Evolutionary conservation across 139 green algal genomes (phyloP), one percentile per base, ranked within the genome.

Genomic region (Chlorella sp.): DNA sequence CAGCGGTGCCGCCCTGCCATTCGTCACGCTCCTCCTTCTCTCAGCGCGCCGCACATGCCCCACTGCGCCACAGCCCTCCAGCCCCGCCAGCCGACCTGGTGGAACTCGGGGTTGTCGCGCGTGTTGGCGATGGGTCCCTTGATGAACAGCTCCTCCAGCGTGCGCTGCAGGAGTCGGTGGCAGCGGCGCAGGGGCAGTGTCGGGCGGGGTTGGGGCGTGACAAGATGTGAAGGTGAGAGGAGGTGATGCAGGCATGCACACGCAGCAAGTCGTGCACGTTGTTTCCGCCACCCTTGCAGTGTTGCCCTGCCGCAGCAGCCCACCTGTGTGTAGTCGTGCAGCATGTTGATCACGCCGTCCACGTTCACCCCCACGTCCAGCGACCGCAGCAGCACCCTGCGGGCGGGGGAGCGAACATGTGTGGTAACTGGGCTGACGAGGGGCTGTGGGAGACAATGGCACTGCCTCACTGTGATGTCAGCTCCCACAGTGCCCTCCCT

Each of bases 301-400:
- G 22, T 65, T 65, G 26, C 13, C 30, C 70, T 51, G 69, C 36
- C 19, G 40, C 44, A 30, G 32, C 26, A 3, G n/a, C n/a, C 30
- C 78, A 75, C 78, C 86, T 86, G 67, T 88, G 89, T 88, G 80
- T 92, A 95, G 87, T 92, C 92, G 28, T 90, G 77, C 46, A 91
- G 36, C 34, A 92, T 90, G 20, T 77, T 83, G 54, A 97, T 79
- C 51, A 88, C 82, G 1, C 89, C 91, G 78, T 94, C 93, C 1
- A 88, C 87, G 67, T 95, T 92, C 16, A 95, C 0, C 3, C 68
- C 82, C 46, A 92, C 80, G 54, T 92, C 87, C 28, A 90, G 22
- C 32, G 76, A 32, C n/a, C 69, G 78, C n/a, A 91, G 40, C 17
- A 86, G 48, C 7, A 94, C 80, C 62, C 88, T 91, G 85, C 62